These are phyloP conservation scores for Paraphoma chrysanthemicola DNA, from an alignment of 2,329 filamentous ascomycete genomes.

Conservation along the genomic window DNA sequence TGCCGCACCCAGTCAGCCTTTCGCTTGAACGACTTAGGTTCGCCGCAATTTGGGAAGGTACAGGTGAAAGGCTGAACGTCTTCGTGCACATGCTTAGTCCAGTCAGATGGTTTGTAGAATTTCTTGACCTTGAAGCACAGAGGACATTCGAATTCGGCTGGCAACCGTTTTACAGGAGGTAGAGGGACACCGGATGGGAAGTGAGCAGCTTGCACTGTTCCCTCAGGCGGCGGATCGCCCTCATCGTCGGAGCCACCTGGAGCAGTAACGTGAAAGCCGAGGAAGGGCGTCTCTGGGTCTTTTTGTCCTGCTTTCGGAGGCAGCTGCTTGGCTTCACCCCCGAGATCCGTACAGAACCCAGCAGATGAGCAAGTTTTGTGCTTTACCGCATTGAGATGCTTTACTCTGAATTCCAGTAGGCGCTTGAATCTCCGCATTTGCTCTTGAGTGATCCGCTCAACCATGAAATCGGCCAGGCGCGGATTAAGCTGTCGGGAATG, in stretches of 20 bases:
- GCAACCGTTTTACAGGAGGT: slow-evolving; percentile 77
- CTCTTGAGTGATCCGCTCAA: slow-evolving; percentile 83
- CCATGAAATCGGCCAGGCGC: slow-evolving; percentile 69
- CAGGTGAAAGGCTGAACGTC: slow-evolving; percentile 94
- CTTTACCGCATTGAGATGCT: slow-evolving; percentile 69
- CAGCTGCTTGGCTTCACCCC: slow-evolving; percentile 69
- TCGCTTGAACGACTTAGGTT: slow-evolving; percentile 90
- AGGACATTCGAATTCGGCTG: slow-evolving; percentile 88
- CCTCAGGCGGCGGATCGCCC: slow-evolving; percentile 70
- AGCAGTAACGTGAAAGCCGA: slow-evolving; percentile 62
- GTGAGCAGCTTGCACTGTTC: slow-evolving; percentile 71
- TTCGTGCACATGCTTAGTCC: slow-evolving; percentile 96
- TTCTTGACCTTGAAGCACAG: slow-evolving; percentile 86
- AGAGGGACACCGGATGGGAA: slow-evolving; percentile 83
- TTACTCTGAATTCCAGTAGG: slow-evolving; percentile 72
- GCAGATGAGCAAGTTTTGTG: slow-evolving; percentile 66
- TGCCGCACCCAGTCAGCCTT: slow-evolving; percentile 97
- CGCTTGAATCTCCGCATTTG: slow-evolving; percentile 81
- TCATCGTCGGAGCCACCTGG: slow-evolving; percentile 69
- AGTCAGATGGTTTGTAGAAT: slow-evolving; percentile 90
- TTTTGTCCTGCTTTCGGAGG: slow-evolving; percentile 66
- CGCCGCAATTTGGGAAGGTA: slow-evolving; percentile 82
- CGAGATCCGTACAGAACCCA: slow-evolving; percentile 68
- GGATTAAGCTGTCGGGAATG: slow-evolving; percentile 79
- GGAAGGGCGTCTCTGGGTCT: slow-evolving; percentile 63